phyloP scores from a whole-genome alignment of 768 basidiomycete species.

The Termitomyces eurrhizus region DNA sequence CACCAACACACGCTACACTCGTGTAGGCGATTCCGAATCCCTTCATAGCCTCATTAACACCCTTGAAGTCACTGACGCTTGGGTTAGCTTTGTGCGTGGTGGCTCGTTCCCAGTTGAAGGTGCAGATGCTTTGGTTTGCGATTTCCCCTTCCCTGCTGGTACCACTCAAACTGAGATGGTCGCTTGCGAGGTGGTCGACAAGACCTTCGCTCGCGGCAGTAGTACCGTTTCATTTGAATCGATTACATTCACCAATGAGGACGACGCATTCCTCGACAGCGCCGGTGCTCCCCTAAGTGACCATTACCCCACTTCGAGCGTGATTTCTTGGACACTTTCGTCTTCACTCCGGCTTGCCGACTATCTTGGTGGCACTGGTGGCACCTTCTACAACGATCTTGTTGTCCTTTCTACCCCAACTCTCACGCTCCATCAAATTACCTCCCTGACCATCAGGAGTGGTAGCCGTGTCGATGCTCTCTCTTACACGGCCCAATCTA shows the following conservation, averaged over 20 bases:
- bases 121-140: constrained; percentile 24
- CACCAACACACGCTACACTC: constrained; percentile 34
- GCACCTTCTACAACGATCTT: constrained; percentile 29
- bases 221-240: constrained; percentile 19
- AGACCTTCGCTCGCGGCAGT: constrained; percentile 28
- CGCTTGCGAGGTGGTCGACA: constrained; percentile 36
- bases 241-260: constrained; percentile 27
- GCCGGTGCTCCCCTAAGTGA: constrained; percentile 29
- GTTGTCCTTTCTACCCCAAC: constrained; percentile 15
- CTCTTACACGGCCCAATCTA: constrained; percentile 21
- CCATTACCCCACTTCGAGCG: constrained; percentile 30
- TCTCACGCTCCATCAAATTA: constrained; percentile 20
- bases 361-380: constrained; percentile 30
- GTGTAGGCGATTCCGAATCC: constrained; percentile 24
- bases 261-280: constrained; percentile 26
- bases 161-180: constrained; percentile 23
- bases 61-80: constrained; percentile 25
- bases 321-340: constrained; percentile 27
- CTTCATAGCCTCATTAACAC: constrained; percentile 20
- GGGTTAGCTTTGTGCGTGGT: constrained; percentile 25
- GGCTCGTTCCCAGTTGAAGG: constrained; percentile 25
- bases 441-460: constrained; percentile 28
- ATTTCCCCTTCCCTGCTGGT: constrained; percentile 27
- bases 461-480: constrained; percentile 29
- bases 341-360: constrained; percentile 27